Percentiles rank a stretch among this genome's conserved stretches.
Conservation (phyloP, 139 green algal genomes). For the Mesotaenium endlicherianum region DNA sequence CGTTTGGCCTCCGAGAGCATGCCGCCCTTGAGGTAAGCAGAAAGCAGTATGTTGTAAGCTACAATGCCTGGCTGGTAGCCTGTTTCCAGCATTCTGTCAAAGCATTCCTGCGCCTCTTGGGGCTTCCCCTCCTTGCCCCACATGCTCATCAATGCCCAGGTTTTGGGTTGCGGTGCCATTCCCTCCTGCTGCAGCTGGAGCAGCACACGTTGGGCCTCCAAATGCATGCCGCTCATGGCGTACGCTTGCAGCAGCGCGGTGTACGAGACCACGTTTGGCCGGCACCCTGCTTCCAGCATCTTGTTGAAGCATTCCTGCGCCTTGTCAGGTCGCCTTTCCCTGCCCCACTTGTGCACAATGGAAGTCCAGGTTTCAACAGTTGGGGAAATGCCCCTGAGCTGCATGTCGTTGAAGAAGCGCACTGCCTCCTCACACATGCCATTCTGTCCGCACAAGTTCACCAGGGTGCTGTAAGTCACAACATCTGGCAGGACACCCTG, state of each 20-base stretch:
- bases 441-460: slow-evolving; percentile 8
- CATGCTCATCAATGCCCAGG: slow-evolving; percentile 28
- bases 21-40: not conserved
- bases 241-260: no score
- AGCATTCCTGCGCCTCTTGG: not conserved
- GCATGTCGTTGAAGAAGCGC: slow-evolving; percentile 19
- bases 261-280: slow-evolving; percentile 8
- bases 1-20: slow-evolving; percentile 1
- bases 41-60: slow-evolving; percentile 11
- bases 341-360: slow-evolving; percentile 4
- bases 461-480: slow-evolving; percentile 12
- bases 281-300: no score
- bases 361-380: not conserved
- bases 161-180: no score
- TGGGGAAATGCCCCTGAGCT: no score
- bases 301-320: slow-evolving; percentile 12
- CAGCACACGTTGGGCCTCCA: no score
- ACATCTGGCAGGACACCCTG: not conserved
- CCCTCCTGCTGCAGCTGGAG: no score
- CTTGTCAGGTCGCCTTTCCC: not conserved
- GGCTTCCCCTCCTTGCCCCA: slow-evolving; percentile 16
- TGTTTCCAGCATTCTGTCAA: not conserved
- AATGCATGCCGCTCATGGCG: no score
- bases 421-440: not conserved
- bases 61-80: not conserved